Conservation (phyloP, 78 protist genomes). For the Dictyostelium brefeldianum region DNA sequence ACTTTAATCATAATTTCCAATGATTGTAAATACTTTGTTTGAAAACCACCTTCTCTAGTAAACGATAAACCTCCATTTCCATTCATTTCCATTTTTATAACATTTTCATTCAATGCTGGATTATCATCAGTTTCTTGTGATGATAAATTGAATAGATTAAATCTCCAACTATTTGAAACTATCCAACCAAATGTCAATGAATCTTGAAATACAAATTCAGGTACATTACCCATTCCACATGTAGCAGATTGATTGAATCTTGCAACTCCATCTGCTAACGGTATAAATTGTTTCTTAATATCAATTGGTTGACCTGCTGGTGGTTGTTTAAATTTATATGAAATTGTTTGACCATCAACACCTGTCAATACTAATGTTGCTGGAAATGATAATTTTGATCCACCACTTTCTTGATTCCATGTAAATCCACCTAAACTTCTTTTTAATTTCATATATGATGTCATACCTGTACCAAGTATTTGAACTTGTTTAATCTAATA, state of each 20-base stretch:
- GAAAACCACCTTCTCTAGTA: slow-evolving; percentile 62
- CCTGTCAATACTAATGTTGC: slow-evolving; percentile 34
- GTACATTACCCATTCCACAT: slow-evolving; percentile 49
- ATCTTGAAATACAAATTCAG: slow-evolving; percentile 44
- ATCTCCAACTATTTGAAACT: neutral
- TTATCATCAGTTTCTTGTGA: slow-evolving; percentile 23
- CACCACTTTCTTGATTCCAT: slow-evolving; percentile 35
- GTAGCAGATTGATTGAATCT: neutral
- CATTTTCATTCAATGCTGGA: neutral
- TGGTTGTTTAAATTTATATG: slow-evolving; percentile 16
- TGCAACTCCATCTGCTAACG: neutral
- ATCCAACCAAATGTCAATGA: slow-evolving; percentile 47
- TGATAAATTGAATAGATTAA: slow-evolving; percentile 2
- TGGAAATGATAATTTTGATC: slow-evolving; percentile 52
- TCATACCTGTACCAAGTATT: slow-evolving; percentile 47
- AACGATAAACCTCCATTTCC: slow-evolving; percentile 2
- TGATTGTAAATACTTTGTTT: slow-evolving; percentile 36
- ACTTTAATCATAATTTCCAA: neutral
- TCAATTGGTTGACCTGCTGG: neutral
- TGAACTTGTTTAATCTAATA: slow-evolving; percentile 25
- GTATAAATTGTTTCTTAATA: slow-evolving; percentile 49
- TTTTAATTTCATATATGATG: neutral
- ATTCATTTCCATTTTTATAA: neutral
- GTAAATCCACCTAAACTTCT: slow-evolving; percentile 15
- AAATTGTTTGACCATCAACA: neutral